phyloP scores from a whole-genome alignment of 768 basidiomycete species.

The Psilocybe tampanensis region DNA sequence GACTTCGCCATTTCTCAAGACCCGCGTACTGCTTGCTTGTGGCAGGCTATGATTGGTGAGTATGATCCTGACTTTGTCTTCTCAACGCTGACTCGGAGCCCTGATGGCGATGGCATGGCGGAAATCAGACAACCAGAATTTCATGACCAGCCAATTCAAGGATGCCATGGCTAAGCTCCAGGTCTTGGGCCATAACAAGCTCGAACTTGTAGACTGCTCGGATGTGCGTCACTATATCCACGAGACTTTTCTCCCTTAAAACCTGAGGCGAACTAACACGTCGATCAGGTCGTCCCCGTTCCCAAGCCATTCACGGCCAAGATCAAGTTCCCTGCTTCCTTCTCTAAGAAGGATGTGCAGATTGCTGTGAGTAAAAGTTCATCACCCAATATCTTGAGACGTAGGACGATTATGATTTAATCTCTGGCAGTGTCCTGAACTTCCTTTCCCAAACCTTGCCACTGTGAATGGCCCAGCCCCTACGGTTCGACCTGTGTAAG shows the following conservation, averaged over 20 bases:
- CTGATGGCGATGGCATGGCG: neutral
- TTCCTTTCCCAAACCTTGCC: conserved; percentile 7
- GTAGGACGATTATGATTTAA: neutral
- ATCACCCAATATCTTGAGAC: too few relatives aligned
- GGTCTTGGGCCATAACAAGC: conserved; percentile 2
- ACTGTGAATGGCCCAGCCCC: conserved; percentile 20
- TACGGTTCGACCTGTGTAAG: conserved; percentile 18
- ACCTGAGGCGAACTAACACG: too few relatives aligned
- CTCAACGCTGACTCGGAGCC: neutral
- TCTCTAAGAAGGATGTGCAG: conserved; percentile 11
- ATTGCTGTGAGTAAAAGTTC: conserved; percentile 1
- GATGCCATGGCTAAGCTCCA: conserved; percentile 12
- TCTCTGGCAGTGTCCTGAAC: neutral
- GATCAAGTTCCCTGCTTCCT: conserved; percentile 17
- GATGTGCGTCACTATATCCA: too few relatives aligned
- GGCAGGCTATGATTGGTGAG: conserved; percentile 15
- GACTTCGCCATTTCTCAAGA: conserved; percentile 14
- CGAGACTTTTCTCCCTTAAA: too few relatives aligned
- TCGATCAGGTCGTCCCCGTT: conserved; percentile 16
- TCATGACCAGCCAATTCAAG: conserved; percentile 10
- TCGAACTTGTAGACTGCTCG: conserved; percentile 8
- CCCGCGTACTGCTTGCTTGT: conserved; percentile 13
- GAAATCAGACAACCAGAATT: neutral
- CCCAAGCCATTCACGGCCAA: conserved; percentile 5
- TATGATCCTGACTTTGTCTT: neutral